Evolutionary conservation across 2,329 filamentous ascomycete species (phyloP).

Genomic region (Talaromyces sp.): DNA sequence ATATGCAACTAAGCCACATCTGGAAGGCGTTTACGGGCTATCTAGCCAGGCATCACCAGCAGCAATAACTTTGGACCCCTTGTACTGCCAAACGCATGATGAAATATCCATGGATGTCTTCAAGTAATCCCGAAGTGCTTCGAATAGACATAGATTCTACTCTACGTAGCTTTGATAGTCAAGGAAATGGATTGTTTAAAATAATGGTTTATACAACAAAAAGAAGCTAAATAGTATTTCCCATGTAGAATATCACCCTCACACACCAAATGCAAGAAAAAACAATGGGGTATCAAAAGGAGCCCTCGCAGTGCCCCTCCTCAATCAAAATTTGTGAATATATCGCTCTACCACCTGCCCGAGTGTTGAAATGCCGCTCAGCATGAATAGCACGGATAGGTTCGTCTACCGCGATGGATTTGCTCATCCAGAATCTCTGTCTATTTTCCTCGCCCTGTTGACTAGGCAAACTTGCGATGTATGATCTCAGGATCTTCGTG

Average conservation of each 20-base stretch:
- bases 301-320: slow-evolving; percentile 11
- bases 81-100: background rate
- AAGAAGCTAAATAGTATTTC: slow-evolving; percentile 18
- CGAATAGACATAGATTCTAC: too few species aligned
- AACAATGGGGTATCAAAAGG: slow-evolving; percentile 20
- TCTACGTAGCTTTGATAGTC: too few species aligned
- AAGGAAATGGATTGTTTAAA: too few species aligned
- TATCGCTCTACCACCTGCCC: slow-evolving; percentile 3
- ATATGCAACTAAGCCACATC: background rate
- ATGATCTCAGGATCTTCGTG: slow-evolving; percentile 99
- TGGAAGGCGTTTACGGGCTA: background rate
- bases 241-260: slow-evolving; percentile 15
- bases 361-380: background rate
- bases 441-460: background rate
- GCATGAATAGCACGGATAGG: background rate
- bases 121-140: background rate
- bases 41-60: background rate
- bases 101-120: background rate
- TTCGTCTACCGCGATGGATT: background rate
- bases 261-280: slow-evolving; percentile 20
- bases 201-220: slow-evolving; percentile 6
- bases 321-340: slow-evolving; percentile 12
- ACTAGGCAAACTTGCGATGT: slow-evolving; percentile 88
- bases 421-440: background rate
- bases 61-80: background rate